Base-by-base conservation (phyloP, 2,329 filamentous ascomycete genomes). In the Fusarium buxicola region DNA sequence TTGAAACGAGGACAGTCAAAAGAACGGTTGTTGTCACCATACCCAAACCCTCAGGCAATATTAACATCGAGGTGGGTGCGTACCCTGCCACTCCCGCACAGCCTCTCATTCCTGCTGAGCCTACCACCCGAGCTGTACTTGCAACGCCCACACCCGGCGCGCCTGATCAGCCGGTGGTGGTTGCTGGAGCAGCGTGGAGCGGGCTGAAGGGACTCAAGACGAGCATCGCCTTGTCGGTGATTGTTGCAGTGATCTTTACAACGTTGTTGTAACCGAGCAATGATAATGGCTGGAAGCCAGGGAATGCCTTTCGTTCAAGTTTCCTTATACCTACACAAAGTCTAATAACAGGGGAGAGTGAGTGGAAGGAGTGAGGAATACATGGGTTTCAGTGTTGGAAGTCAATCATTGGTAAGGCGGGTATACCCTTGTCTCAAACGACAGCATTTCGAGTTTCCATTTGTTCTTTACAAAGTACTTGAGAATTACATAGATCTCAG, bases 61-160 rank as follows among this genome's bases (percentile, higher is more conserved):
- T n/a, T 18, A 16, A 30, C 12, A 6, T 16, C 16, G 21, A 28
- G 8, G 12, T 28, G 7, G 15, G n/a, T 15, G 21, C 25, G 11
- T 13, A 31, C 9, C 21, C 48, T 12, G 45, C 38, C n/a, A 27
- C 38, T 6, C 38, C 15, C 1, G 30, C 15, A 13, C 38, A 44
- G 15, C 21, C 36, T 44, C 2, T 48, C 34, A 9, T 41, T 13
- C 58, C 63, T 4, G 44, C 32, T 13, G 32, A 55, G 9, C 25
- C 47, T 8, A 51, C 36, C 2, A 53, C 50, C 2, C 43, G 47
- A 4, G 46, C 50, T 16, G 16, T 30, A 2, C 30, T 48, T 28
- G 58, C 49, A 12, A 41, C 49, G 5, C 40, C 49, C n/a, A 70
- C 67, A 2, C 67, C 65, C 7, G 56, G 62, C 3, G 52, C 52